phyloP scores from a whole-genome alignment of 257 asterid genomes.

The Echites panduratus region DNA sequence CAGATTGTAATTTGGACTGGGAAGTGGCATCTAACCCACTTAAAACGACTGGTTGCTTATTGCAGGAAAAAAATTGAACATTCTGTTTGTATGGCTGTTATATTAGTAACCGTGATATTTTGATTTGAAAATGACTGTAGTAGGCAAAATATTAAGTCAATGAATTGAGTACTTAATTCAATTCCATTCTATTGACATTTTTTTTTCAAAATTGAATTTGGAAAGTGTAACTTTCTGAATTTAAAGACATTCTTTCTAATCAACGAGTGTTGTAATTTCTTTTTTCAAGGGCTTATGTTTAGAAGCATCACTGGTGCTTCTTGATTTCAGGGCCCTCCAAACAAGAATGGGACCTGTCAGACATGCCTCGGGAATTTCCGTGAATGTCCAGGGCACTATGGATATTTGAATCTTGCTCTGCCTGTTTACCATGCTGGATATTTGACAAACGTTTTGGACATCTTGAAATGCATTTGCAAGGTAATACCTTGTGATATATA shows the following conservation, averaged over 20 bases:
- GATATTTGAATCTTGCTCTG: slow-evolving; percentile 64
- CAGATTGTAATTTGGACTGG: not conserved
- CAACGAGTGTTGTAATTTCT: not conserved
- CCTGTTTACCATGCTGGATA: slow-evolving; percentile 88
- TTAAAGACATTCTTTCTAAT: not conserved
- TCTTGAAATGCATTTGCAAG: slow-evolving; percentile 99
- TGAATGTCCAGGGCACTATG: slow-evolving; percentile 89
- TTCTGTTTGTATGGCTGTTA: not conserved
- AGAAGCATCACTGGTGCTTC: not conserved
- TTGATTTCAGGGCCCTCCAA: slow-evolving; percentile 75
- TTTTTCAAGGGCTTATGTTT: not conserved
- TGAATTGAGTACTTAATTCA: not conserved
- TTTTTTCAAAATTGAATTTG: not conserved
- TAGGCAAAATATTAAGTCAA: not conserved
- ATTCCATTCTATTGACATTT: not conserved
- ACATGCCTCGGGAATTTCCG: slow-evolving; percentile 64
- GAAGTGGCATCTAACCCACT: not conserved
- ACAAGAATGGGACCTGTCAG: slow-evolving; percentile 50
- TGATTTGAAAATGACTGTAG: not conserved
- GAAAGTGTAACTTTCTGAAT: not conserved
- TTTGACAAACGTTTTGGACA: slow-evolving; percentile 49
- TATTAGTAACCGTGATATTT: not conserved
- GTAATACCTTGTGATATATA: slow-evolving; percentile 30
- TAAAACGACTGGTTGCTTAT: not conserved
- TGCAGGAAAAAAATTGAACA: not conserved